These are phyloP conservation scores for Berkeleyomyces basicola DNA, from an alignment of 2,329 filamentous ascomycete species.

Conservation along the genomic window DNA sequence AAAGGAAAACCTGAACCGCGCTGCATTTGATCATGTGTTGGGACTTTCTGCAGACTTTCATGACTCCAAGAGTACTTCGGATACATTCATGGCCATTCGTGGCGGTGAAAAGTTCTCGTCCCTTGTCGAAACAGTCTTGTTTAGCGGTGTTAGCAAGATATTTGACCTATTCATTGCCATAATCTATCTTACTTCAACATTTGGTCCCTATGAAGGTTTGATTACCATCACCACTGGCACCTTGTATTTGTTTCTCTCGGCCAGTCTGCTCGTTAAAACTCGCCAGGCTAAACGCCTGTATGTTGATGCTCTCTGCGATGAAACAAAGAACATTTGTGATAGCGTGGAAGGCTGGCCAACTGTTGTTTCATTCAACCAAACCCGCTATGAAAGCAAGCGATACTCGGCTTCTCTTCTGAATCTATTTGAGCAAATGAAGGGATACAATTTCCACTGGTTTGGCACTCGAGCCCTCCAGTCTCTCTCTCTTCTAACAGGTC, in stretches of 20 bases:
- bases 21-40: slow-evolving; percentile 43
- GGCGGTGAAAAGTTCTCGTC: slow-evolving; percentile 37
- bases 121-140: slow-evolving; percentile 40
- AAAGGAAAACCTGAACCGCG: slow-evolving; percentile 34
- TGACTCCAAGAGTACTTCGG: slow-evolving; percentile 41
- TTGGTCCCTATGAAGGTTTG: slow-evolving; percentile 45
- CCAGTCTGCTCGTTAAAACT: slow-evolving; percentile 33
- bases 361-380: slow-evolving; percentile 42
- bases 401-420: slow-evolving; percentile 32
- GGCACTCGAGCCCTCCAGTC: slow-evolving; percentile 32
- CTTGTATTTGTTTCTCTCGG: slow-evolving; percentile 38
- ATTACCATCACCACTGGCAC: slow-evolving; percentile 42
- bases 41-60: slow-evolving; percentile 45
- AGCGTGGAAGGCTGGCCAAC: slow-evolving; percentile 44
- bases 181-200: slow-evolving; percentile 40
- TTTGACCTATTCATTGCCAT: slow-evolving; percentile 43
- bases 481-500: slow-evolving; percentile 50
- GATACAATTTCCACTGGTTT: slow-evolving; percentile 14
- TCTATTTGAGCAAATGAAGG: slow-evolving; percentile 6
- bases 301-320: slow-evolving; percentile 36
- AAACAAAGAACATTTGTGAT: slow-evolving; percentile 37
- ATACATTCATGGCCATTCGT: slow-evolving; percentile 40
- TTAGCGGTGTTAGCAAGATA: slow-evolving; percentile 42
- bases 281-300: slow-evolving; percentile 33
- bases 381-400: slow-evolving; percentile 37